These are phyloP conservation scores for Aspergillus sp. DNA, from an alignment of 2,329 filamentous ascomycete species.

Conservation along the genomic window DNA sequence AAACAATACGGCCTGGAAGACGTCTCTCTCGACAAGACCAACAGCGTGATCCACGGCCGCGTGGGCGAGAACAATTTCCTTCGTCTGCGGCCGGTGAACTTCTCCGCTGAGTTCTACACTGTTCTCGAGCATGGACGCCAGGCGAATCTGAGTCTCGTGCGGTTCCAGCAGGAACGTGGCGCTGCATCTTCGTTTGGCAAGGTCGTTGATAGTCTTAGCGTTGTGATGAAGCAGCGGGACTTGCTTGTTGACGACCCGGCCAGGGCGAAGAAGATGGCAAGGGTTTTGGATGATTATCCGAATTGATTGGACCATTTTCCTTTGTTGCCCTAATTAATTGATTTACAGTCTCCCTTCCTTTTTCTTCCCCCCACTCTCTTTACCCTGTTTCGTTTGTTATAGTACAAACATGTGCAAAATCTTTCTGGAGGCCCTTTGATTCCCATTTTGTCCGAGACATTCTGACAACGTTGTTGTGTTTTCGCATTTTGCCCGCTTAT, in stretches of 20 bases:
- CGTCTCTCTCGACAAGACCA: conserved; percentile 67
- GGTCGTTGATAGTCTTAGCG: conserved; percentile 68
- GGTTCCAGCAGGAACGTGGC: conserved; percentile 84
- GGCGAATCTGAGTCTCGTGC: conserved; percentile 67
- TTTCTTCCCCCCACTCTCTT: too few relatives aligned
- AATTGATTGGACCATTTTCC: conserved; percentile 2
- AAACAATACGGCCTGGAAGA: conserved; percentile 71
- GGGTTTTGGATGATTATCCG: conserved; percentile 24
- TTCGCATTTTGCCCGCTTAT: too few relatives aligned
- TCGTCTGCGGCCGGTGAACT: conserved; percentile 76
- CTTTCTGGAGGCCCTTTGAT: too few relatives aligned
- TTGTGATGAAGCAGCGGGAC: conserved; percentile 56
- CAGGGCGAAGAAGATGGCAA: conserved; percentile 61
- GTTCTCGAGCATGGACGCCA: conserved; percentile 77
- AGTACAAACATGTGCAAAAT: too few relatives aligned
- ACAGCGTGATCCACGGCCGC: conserved; percentile 70
- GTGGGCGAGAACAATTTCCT: conserved; percentile 70
- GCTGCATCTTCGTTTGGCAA: conserved; percentile 82
- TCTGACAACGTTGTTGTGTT: too few relatives aligned
- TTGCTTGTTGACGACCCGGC: conserved; percentile 61
- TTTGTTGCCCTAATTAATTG: not conserved
- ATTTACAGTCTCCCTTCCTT: too few relatives aligned
- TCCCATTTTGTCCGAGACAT: too few relatives aligned
- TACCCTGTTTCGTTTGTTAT: too few relatives aligned
- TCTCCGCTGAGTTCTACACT: conserved; percentile 79